phyloP scores from a whole-genome alignment of 2,329 filamentous ascomycete species.

The Aspergillus japonicus region DNA sequence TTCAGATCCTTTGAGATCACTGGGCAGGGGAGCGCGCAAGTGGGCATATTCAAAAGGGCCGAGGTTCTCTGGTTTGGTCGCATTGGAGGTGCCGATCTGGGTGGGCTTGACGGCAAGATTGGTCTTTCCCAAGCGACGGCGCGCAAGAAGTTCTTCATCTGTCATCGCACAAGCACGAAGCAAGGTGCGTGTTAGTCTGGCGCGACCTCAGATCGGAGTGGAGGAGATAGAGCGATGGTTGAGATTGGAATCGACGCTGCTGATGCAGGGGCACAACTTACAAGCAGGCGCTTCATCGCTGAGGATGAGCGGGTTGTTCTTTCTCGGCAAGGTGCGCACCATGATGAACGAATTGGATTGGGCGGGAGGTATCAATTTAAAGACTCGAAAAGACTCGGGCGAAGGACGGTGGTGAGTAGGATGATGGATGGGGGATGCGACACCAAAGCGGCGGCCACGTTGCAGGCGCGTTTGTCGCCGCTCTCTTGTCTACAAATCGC shows the following conservation, averaged over 20 bases:
- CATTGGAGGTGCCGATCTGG: slow-evolving; percentile 67
- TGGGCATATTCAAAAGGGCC: slow-evolving; percentile 95
- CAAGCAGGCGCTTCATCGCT: slow-evolving; percentile 44
- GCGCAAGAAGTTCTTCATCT: slow-evolving; percentile 74
- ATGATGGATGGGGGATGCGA: slow-evolving; percentile 27
- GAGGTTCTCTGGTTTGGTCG: slow-evolving; percentile 69
- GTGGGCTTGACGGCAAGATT: slow-evolving; percentile 81
- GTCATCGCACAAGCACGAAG: slow-evolving; percentile 9
- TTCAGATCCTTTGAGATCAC: slow-evolving; percentile 80
- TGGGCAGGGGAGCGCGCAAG: slow-evolving; percentile 85
- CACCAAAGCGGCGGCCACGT: slow-evolving; percentile 43
- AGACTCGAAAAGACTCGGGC: slow-evolving; percentile 10
- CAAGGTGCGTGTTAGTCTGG: slow-evolving; percentile 17
- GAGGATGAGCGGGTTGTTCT: slow-evolving; percentile 47
- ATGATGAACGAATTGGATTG: slow-evolving; percentile 25
- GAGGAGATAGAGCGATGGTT: not conserved
- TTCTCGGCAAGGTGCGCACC: slow-evolving; percentile 48
- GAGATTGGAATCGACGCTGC: slow-evolving; percentile 17
- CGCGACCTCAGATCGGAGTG: slow-evolving; percentile 2
- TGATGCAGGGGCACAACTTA: slow-evolving; percentile 34
- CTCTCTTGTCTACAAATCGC: slow-evolving; percentile 8
- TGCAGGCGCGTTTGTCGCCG: slow-evolving; percentile 41
- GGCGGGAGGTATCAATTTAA: slow-evolving; percentile 8
- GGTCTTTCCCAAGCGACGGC: slow-evolving; percentile 88
- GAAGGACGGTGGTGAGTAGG: slow-evolving; percentile 14